Evolutionary conservation across 176 grass and related monocot species (phyloP).

Genomic region (Poa annua): DNA sequence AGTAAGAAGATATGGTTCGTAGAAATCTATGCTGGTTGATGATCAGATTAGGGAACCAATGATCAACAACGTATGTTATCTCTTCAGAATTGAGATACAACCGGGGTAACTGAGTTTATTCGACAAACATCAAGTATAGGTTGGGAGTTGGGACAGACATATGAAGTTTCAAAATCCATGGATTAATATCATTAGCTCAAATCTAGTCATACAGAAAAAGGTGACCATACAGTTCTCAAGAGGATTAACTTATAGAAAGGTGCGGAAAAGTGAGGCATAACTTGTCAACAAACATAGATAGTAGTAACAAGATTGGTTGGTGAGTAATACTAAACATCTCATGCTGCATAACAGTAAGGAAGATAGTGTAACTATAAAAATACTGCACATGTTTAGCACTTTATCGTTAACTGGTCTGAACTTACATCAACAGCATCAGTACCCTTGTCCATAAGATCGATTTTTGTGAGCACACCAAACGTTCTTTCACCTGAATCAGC

Average conservation of each 20-base stretch:
- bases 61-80: background rate
- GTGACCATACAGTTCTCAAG: background rate
- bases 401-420: conserved; percentile 34
- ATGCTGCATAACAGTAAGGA: background rate
- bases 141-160: background rate
- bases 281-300: background rate
- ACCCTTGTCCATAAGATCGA: conserved; percentile 99
- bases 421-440: conserved; percentile 99
- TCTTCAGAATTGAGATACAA: background rate
- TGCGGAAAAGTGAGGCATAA: background rate
- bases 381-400: background rate
- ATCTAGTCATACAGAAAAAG: background rate
- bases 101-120: conserved; percentile 11
- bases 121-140: background rate
- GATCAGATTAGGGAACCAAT: background rate
- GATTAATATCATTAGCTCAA: background rate
- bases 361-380: conserved; percentile 9
- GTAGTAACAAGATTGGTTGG: background rate
- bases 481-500: conserved; percentile 86
- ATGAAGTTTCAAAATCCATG: background rate
- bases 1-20: conserved; percentile 3
- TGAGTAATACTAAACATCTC: background rate
- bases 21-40: background rate
- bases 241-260: background rate
- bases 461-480: conserved; percentile 98